Percentiles rank a stretch among this genome's conserved stretches.
phyloP scores from a whole-genome alignment of 306 rosid genomes.

The Morella rubra region DNA sequence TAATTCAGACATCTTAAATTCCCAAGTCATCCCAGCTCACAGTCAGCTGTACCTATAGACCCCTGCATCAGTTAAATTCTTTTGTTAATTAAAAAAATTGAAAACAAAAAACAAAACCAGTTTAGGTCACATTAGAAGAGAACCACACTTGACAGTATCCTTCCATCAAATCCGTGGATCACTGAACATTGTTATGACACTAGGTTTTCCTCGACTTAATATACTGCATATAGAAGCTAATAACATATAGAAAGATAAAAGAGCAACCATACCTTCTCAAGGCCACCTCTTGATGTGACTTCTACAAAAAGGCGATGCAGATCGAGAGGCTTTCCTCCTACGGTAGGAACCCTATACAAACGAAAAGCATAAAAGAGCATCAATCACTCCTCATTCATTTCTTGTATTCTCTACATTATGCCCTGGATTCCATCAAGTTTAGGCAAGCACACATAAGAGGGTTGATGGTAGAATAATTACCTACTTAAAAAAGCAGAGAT shows the following conservation, averaged over 20 bases:
- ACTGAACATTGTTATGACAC: conserved; percentile 17
- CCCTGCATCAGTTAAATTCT: background rate
- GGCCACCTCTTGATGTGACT: conserved; percentile 82
- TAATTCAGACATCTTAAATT: conserved; percentile 4
- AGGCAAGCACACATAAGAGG: conserved; percentile 2
- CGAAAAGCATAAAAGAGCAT: conserved; percentile 18
- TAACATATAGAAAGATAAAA: conserved; percentile 6
- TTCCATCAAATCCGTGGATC: background rate
- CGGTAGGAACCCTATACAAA: conserved; percentile 58
- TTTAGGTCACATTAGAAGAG: conserved; percentile 6
- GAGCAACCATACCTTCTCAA: conserved; percentile 60
- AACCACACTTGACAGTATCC: background rate
- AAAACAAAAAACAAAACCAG: conserved; percentile 18
- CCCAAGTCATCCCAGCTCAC: conserved; percentile 3
- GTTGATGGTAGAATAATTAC: background rate
- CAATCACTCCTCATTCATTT: conserved; percentile 15
- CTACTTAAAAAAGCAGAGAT: conserved; percentile 2
- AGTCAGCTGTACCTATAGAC: conserved; percentile 15
- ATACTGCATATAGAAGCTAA: conserved; percentile 2
- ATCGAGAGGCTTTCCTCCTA: conserved; percentile 78
- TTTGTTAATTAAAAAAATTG: background rate
- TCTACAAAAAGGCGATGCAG: conserved; percentile 69
- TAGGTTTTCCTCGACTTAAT: conserved; percentile 1
- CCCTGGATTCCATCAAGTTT: conserved; percentile 15
- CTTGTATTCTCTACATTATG: conserved; percentile 12